Evolutionary conservation across 345 rosid species (phyloP).

Genomic region (Pistacia atlantica): DNA sequence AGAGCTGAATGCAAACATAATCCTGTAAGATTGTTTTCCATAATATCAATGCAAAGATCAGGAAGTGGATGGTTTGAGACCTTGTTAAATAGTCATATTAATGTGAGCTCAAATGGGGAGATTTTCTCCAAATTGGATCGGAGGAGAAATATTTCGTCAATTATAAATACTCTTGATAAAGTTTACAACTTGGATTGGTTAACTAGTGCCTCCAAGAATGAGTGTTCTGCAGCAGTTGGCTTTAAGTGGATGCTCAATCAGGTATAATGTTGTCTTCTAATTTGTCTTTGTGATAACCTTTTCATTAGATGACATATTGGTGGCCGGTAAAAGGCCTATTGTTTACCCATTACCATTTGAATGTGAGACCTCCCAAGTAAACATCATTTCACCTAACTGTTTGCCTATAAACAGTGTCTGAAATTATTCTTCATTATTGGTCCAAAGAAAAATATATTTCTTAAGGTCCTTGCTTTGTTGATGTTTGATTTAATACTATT

Average conservation of each 20-base stretch:
- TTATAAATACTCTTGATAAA: slow-evolving; percentile 64
- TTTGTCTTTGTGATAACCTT: background rate
- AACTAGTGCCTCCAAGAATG: slow-evolving; percentile 90
- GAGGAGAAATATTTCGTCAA: slow-evolving; percentile 65
- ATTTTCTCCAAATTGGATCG: slow-evolving; percentile 68
- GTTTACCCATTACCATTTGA: background rate
- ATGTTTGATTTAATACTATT: background rate
- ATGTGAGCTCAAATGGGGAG: slow-evolving; percentile 96
- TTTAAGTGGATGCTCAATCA: slow-evolving; percentile 99
- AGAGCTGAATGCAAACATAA: slow-evolving; percentile 79
- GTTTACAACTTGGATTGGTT: slow-evolving; percentile 93
- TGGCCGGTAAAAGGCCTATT: slow-evolving; percentile 4
- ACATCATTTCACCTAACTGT: slow-evolving; percentile 2
- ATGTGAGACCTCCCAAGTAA: background rate
- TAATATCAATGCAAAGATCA: slow-evolving; percentile 95
- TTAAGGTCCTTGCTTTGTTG: background rate
- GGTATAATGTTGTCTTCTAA: slow-evolving; percentile 40
- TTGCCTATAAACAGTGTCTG: background rate
- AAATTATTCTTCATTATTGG: background rate
- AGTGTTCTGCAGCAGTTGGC: slow-evolving; percentile 94
- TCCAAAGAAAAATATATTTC: background rate
- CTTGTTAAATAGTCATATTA: slow-evolving; percentile 83
- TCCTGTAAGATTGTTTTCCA: slow-evolving; percentile 84
- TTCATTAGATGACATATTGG: background rate
- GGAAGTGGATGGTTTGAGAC: slow-evolving; percentile 99